Percentiles rank a stretch among this genome's conserved stretches.
Evolutionary conservation across 768 basidiomycete genomes (phyloP).

Genomic region (Amanita pallidorosea): DNA sequence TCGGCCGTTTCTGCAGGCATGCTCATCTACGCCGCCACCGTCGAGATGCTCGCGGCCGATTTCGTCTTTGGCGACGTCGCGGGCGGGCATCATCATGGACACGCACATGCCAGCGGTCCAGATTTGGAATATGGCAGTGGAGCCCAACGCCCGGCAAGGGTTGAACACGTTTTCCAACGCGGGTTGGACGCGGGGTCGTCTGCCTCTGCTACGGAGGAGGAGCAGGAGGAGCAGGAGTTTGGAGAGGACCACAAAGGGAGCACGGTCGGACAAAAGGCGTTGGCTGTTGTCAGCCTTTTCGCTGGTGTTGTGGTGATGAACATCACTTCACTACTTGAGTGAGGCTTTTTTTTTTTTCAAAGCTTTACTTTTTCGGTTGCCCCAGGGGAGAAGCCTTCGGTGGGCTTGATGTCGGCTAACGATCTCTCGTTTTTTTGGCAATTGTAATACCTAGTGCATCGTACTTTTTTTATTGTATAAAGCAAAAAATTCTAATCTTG

Average conservation of each 20-base stretch:
- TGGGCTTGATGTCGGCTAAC: no score
- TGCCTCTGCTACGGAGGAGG: neutral
- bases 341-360: neutral
- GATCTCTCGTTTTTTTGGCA: no score
- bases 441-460: no score
- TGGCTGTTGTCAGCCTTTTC: conserved; percentile 51
- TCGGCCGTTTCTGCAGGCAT: conserved; percentile 76
- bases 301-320: conserved; percentile 58
- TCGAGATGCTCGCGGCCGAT: conserved; percentile 83
- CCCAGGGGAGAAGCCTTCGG: no score
- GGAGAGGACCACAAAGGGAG: conserved; percentile 7
- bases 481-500: no score
- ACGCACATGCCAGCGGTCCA: neutral
- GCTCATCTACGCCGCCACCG: conserved; percentile 74
- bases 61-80: conserved; percentile 65
- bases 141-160: neutral
- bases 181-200: neutral
- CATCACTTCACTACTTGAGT: conserved; percentile 40
- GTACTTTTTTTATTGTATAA: no score
- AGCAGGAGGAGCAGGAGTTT: no score
- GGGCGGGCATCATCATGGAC: conserved; percentile 17
- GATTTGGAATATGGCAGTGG: neutral
- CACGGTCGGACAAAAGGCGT: conserved; percentile 27
- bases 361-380: no score
- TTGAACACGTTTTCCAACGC: neutral